phyloP scores from a whole-genome alignment of 306 rosid species.

The Acacia crassicarpa region DNA sequence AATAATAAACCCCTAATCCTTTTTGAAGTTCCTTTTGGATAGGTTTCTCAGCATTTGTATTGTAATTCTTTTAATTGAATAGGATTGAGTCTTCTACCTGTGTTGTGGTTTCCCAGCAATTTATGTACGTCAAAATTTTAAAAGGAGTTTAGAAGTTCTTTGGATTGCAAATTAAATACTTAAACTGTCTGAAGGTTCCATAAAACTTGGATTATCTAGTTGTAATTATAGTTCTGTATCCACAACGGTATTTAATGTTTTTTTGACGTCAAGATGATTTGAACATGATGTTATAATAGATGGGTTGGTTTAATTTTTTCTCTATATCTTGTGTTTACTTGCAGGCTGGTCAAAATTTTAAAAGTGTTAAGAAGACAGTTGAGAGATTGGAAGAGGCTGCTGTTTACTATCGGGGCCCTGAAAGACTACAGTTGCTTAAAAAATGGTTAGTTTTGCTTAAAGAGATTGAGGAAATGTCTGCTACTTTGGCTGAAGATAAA shows the following conservation, averaged over 20 bases:
- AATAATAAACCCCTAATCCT: neutral
- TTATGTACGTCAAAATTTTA: neutral
- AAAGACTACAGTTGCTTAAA: constrained; percentile 71
- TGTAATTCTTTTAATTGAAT: neutral
- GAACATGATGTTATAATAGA: neutral
- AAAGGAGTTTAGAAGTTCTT: neutral
- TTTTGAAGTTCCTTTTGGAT: neutral
- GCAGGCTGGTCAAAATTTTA: constrained; percentile 69
- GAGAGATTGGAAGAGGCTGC: constrained; percentile 91
- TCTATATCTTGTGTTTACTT: constrained; percentile 1
- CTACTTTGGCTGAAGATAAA: constrained; percentile 48
- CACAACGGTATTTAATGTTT: neutral
- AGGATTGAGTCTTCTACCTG: neutral
- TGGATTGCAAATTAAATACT: neutral
- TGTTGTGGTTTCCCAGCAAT: neutral
- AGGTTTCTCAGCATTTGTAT: neutral
- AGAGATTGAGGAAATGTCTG: constrained; percentile 62
- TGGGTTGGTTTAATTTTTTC: neutral
- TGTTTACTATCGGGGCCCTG: constrained; percentile 64
- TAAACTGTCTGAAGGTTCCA: neutral
- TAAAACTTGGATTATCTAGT: neutral
- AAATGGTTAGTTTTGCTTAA: constrained; percentile 83
- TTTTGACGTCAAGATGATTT: constrained; percentile 21
- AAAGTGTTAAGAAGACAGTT: constrained; percentile 64
- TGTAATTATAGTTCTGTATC: neutral